Evolutionary conservation across 495 filamentous ascomycete genomes (phyloP), one percentile per base, ranked within the genome.

Genomic region (Rusavskia elegans): DNA sequence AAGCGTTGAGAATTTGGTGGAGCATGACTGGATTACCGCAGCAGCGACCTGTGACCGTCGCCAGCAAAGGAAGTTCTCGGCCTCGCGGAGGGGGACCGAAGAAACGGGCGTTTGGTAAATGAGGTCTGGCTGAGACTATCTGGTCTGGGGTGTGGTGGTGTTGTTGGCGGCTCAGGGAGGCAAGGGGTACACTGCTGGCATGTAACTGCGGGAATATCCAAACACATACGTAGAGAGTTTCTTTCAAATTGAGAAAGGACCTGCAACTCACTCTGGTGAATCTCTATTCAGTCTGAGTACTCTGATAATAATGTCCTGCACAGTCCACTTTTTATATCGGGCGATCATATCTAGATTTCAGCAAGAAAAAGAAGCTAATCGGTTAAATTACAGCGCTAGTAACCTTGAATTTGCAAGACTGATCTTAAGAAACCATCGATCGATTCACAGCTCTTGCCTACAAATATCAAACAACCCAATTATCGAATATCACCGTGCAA

Each of bases 1-100:
- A 23, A 30, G 53, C 45, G 20, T 25, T 62, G 45, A 55, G 55
- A 41, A 21, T 44, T 7, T 57, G 57, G 57, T 62, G 59, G 59
- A 55, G 38, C 13, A 21, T 62, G 23, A 17, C 39, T 39, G 59
- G 59, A n/a, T 16, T 56, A n/a, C 56, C 59, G 16, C 49, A 51
- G 36, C 16, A 45, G 13, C 23, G 27, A 36, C 40, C 38, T 17
- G 25, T 39, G 7, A 42, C 37, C 14, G 49, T 45, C 6, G 49
- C 35, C 27, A 25, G 29, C 14, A 44, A 52, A 38, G 51, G 40
- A 3, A 52, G 37, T 37, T 44, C 44, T 55, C 23, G 23, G 9
- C 4, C 8, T n/a, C 14, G 20, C 23, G 14, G 44, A 8, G 44
- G 21, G 13, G 29, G 21, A 16, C 14, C 19, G 5, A 29, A n/a